These are phyloP conservation scores for Naumovozyma dairenensis DNA, from an alignment of 805 yeast genomes.

Conservation along the genomic window DNA sequence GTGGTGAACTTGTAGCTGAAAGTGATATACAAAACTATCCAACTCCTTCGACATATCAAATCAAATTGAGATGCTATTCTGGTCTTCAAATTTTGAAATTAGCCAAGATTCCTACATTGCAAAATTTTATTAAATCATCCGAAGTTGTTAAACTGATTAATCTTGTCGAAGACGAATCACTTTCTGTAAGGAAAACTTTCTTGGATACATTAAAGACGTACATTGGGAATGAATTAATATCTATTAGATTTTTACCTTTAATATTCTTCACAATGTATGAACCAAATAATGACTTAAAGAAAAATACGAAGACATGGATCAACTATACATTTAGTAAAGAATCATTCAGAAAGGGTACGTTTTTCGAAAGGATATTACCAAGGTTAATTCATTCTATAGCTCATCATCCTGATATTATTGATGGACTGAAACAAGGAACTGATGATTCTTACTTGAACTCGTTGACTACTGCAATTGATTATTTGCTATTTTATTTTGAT, in stretches of 20 bases:
- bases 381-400: constrained; percentile 62
- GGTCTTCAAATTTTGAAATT: constrained; percentile 57
- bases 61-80: constrained; percentile 55
- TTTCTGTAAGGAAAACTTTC: constrained; percentile 45
- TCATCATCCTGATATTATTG: constrained; percentile 51
- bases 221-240: constrained; percentile 42
- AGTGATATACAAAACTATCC: constrained; percentile 36
- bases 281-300: constrained; percentile 43
- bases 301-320: constrained; percentile 59
- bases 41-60: constrained; percentile 55
- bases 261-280: constrained; percentile 72
- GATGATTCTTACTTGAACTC: constrained; percentile 33
- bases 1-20: constrained; percentile 61
- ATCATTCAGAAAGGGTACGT: constrained; percentile 33
- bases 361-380: constrained; percentile 57
- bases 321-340: constrained; percentile 39
- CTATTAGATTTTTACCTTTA: constrained; percentile 58
- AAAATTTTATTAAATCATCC: constrained; percentile 40
- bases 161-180: constrained; percentile 58
- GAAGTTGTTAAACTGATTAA: constrained; percentile 45
- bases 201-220: constrained; percentile 40
- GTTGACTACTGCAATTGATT: constrained; percentile 45
- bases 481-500: constrained; percentile 50
- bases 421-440: constrained; percentile 34
- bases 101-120: constrained; percentile 45